Evolutionary conservation across 2,329 filamentous ascomycete species (phyloP).

Genomic region (Claviceps sp.): DNA sequence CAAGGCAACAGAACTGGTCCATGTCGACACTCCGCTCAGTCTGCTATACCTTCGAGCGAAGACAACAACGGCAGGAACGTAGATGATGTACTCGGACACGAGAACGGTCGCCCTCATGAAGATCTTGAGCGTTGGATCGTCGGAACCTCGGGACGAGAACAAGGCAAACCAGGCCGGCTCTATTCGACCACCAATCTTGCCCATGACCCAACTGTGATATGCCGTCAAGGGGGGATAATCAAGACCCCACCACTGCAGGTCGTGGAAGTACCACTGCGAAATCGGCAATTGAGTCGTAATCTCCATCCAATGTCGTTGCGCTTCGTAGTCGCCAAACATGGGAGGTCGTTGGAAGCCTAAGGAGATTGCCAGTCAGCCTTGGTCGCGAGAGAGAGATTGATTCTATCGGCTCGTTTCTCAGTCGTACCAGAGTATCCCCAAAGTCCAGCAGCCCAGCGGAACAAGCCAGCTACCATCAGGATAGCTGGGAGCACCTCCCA

Average conservation of each 20-base stretch:
- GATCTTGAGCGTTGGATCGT: slow-evolving; percentile 70
- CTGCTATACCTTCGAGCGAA: slow-evolving; percentile 74
- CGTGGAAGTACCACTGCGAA: slow-evolving; percentile 96
- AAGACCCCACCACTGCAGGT: slow-evolving; percentile 92
- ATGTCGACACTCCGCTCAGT: slow-evolving; percentile 61
- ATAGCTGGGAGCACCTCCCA: slow-evolving; percentile 84
- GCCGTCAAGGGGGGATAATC: slow-evolving; percentile 96
- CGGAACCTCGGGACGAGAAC: slow-evolving; percentile 65
- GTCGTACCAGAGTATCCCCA: slow-evolving; percentile 83
- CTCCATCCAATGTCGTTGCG: slow-evolving; percentile 98
- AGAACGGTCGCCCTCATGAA: slow-evolving; percentile 94
- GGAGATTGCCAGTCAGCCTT: neutral
- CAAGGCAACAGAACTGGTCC: slow-evolving; percentile 74
- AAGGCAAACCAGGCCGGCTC: slow-evolving; percentile 81
- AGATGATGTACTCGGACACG: slow-evolving; percentile 80
- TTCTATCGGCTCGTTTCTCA: neutral
- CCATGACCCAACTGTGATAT: slow-evolving; percentile 94
- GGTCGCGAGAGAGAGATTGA: neutral
- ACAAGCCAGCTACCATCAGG: slow-evolving; percentile 80
- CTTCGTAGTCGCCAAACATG: slow-evolving; percentile 95
- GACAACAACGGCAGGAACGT: slow-evolving; percentile 71
- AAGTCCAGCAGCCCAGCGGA: slow-evolving; percentile 81
- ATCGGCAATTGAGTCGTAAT: slow-evolving; percentile 78
- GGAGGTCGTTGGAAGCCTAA: slow-evolving; percentile 67
- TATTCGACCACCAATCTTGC: slow-evolving; percentile 68